phyloP scores from a whole-genome alignment of 2,329 filamentous ascomycete genomes.

The Diaporthe vexans region DNA sequence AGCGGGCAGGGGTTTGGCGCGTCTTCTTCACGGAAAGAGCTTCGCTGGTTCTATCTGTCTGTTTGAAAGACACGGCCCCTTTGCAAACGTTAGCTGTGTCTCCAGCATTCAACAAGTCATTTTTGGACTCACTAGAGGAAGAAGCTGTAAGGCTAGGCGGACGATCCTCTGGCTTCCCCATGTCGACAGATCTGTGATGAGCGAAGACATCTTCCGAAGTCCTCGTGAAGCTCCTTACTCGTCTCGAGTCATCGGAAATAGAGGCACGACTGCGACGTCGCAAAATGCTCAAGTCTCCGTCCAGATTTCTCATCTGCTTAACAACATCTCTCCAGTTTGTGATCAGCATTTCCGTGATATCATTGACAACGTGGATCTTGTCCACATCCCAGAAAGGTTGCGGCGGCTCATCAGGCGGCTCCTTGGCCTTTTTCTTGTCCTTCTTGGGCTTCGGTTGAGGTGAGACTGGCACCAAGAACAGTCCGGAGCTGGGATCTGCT shows the following conservation, averaged over 20 bases:
- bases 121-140: slow-evolving; percentile 12
- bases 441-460: slow-evolving; percentile 58
- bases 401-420: slow-evolving; percentile 42
- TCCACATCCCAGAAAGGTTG: slow-evolving; percentile 57
- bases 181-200: not conserved
- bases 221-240: slow-evolving; percentile 30
- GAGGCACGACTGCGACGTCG: slow-evolving; percentile 40
- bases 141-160: slow-evolving; percentile 8
- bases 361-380: slow-evolving; percentile 71
- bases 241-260: slow-evolving; percentile 38
- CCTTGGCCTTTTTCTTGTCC: slow-evolving; percentile 54
- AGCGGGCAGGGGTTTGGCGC: slow-evolving; percentile 29
- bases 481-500: slow-evolving; percentile 57
- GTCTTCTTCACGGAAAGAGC: slow-evolving; percentile 41
- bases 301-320: slow-evolving; percentile 68
- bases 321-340: slow-evolving; percentile 75
- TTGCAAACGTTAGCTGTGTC: not conserved
- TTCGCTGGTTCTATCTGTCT: slow-evolving; percentile 39
- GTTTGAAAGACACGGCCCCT: slow-evolving; percentile 41
- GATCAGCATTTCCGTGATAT: slow-evolving; percentile 75
- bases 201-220: slow-evolving; percentile 17
- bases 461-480: slow-evolving; percentile 59
- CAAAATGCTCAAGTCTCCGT: slow-evolving; percentile 47
- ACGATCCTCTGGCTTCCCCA: not conserved
- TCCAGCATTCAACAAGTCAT: not conserved